A percentile compares a stretch with the other conserved stretches of the same genome.
phyloP scores from a whole-genome alignment of 108 stramenopile genomes.

The Nitzschia inconspicua region DNA sequence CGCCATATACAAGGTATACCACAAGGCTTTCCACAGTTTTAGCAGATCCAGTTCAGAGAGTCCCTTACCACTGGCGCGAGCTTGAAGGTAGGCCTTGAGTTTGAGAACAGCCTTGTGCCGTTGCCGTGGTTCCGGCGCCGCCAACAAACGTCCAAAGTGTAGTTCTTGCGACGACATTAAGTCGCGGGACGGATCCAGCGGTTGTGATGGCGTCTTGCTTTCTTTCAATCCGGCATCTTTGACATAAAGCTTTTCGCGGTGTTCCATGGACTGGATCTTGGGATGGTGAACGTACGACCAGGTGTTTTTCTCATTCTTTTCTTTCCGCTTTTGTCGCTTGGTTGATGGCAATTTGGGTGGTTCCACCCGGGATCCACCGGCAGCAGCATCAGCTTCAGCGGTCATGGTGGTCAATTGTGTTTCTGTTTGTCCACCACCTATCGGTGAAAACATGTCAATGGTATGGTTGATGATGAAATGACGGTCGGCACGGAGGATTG shows the following conservation, averaged over 20 bases:
- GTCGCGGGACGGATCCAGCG: conserved; percentile 59
- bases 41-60: conserved; percentile 84
- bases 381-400: too few relatives aligned
- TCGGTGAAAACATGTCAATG: too few relatives aligned
- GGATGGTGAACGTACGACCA: conserved; percentile 78
- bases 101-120: conserved; percentile 72
- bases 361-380: too few relatives aligned
- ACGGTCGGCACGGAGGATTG: too few relatives aligned
- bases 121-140: conserved; percentile 62
- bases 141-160: conserved; percentile 76
- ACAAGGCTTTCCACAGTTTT: conserved; percentile 92
- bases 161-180: conserved; percentile 70
- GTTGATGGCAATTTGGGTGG: too few relatives aligned
- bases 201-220: conserved; percentile 14
- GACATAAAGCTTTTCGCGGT: conserved; percentile 69
- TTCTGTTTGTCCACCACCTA: too few relatives aligned
- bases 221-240: conserved; percentile 65
- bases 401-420: too few relatives aligned
- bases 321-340: conserved; percentile 67
- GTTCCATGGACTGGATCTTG: conserved; percentile 69
- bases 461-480: too few relatives aligned
- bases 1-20: conserved; percentile 89
- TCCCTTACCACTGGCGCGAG: conserved; percentile 57
- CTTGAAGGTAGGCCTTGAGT: conserved; percentile 61
- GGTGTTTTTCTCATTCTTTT: conserved; percentile 55